A percentile compares a stretch with the other conserved stretches of the same genome.
Conservation (phyloP, 345 rosid species). For the Camelina laxa region DNA sequence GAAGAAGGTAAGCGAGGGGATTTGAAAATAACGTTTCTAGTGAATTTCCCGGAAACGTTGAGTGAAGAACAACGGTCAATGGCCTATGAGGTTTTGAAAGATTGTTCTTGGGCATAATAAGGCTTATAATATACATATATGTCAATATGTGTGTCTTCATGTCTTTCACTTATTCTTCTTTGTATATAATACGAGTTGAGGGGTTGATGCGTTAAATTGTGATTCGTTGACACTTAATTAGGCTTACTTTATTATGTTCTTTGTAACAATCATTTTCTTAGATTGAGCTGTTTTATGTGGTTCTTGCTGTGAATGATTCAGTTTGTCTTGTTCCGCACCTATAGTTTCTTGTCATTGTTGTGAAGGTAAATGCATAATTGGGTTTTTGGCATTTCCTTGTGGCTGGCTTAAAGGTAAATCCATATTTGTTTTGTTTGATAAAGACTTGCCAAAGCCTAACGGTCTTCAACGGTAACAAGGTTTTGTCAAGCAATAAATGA, state of each 20-base stretch:
- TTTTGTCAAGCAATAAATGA: neutral
- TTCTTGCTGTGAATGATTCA: slow-evolving; percentile 4
- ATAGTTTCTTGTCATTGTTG: slow-evolving; percentile 5
- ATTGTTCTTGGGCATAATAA: slow-evolving; percentile 48
- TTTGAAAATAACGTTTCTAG: slow-evolving; percentile 57
- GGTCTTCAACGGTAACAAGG: neutral
- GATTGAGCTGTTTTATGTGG: neutral
- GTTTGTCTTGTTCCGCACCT: slow-evolving; percentile 2
- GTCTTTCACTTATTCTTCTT: slow-evolving; percentile 15
- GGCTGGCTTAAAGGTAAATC: neutral
- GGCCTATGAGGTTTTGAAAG: slow-evolving; percentile 55
- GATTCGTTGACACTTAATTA: slow-evolving; percentile 25
- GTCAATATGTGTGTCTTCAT: neutral
- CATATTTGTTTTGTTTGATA: no score
- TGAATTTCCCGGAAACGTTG: slow-evolving; percentile 64
- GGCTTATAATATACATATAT: neutral
- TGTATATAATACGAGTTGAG: slow-evolving; percentile 38
- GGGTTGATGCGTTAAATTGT: slow-evolving; percentile 19
- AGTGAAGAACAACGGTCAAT: slow-evolving; percentile 58
- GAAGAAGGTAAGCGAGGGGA: slow-evolving; percentile 66
- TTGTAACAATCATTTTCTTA: neutral
- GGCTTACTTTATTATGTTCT: neutral
- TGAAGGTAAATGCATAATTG: neutral
- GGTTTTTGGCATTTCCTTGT: slow-evolving; percentile 3
- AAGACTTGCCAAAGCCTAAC: no score